phyloP scores from a whole-genome alignment of 2,329 filamentous ascomycete species.

The Scedosporium apiospermum region DNA sequence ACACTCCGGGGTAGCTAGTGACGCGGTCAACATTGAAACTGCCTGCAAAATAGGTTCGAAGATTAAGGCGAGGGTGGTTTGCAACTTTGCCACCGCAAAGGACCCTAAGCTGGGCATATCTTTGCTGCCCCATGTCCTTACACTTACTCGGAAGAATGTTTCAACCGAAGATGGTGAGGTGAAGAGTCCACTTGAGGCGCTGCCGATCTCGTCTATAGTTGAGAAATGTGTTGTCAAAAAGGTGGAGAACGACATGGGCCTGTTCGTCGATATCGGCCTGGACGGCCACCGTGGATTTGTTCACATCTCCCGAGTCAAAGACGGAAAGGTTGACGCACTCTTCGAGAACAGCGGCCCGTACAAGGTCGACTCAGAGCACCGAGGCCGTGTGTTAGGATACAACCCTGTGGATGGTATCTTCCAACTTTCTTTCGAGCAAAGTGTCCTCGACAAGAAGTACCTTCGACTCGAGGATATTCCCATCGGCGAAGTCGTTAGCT shows the following conservation, averaged over 20 bases:
- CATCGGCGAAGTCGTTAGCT: conserved; percentile 70
- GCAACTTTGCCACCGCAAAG: conserved; percentile 71
- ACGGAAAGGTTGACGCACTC: conserved; percentile 78
- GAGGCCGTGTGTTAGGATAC: conserved; percentile 75
- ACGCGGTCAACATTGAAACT: conserved; percentile 59
- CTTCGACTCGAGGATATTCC: conserved; percentile 85
- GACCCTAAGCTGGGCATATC: conserved; percentile 81
- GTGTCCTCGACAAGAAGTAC: conserved; percentile 76
- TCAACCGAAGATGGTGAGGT: conserved; percentile 29
- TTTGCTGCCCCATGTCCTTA: conserved; percentile 71
- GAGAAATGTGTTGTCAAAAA: conserved; percentile 70
- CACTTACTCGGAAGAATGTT: conserved; percentile 40
- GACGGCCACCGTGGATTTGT: conserved; percentile 72
- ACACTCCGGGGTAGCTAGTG: conserved; percentile 70
- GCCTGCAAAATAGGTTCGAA: conserved; percentile 79
- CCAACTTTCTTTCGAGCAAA: conserved; percentile 74
- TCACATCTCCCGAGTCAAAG: conserved; percentile 86
- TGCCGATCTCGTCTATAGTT: conserved; percentile 66
- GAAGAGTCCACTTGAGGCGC: conserved; percentile 42
- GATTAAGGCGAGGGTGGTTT: conserved; percentile 77
- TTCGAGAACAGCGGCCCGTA: conserved; percentile 69
- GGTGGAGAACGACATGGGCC: conserved; percentile 69
- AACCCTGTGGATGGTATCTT: conserved; percentile 81
- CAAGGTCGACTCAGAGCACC: conserved; percentile 68
- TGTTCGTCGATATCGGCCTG: conserved; percentile 64